phyloP scores from a whole-genome alignment of 2,329 filamentous ascomycete species.

The Seiridium unicorne region DNA sequence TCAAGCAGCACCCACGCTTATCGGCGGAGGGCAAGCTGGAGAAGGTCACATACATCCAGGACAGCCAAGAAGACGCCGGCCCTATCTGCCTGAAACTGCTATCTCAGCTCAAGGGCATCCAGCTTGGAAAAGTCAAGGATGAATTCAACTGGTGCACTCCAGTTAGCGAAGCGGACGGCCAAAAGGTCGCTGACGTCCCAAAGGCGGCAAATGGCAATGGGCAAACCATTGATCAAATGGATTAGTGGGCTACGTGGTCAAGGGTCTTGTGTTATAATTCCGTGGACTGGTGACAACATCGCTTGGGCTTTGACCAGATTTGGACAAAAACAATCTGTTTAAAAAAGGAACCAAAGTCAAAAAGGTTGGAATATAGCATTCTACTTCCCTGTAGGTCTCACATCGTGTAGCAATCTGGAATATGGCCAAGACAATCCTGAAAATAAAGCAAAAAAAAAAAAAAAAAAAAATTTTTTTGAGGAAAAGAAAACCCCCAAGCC shows the following conservation, averaged over 20 bases:
- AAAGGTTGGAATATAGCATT: background rate
- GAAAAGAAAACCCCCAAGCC: background rate
- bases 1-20: constrained; percentile 35
- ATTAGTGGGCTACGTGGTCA: constrained; percentile 17
- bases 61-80: constrained; percentile 65
- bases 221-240: constrained; percentile 34
- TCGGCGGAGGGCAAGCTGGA: constrained; percentile 39
- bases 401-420: no score
- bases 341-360: background rate
- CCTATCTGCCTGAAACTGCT: constrained; percentile 72
- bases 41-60: constrained; percentile 54
- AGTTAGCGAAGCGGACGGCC: constrained; percentile 44
- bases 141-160: constrained; percentile 68
- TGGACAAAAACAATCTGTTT: no score
- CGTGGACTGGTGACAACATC: background rate
- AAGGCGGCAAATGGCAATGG: constrained; percentile 21
- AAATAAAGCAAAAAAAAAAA: no score
- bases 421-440: background rate
- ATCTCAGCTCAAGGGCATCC: constrained; percentile 77
- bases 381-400: no score
- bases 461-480: background rate
- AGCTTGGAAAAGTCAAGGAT: constrained; percentile 77
- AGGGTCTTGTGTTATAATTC: background rate
- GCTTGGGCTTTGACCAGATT: no score
- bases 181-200: constrained; percentile 32